A percentile compares a stretch with the other conserved stretches of the same genome.
Conservation (phyloP, 352 stramenopile genomes). For the Phytopythium montanum region DNA sequence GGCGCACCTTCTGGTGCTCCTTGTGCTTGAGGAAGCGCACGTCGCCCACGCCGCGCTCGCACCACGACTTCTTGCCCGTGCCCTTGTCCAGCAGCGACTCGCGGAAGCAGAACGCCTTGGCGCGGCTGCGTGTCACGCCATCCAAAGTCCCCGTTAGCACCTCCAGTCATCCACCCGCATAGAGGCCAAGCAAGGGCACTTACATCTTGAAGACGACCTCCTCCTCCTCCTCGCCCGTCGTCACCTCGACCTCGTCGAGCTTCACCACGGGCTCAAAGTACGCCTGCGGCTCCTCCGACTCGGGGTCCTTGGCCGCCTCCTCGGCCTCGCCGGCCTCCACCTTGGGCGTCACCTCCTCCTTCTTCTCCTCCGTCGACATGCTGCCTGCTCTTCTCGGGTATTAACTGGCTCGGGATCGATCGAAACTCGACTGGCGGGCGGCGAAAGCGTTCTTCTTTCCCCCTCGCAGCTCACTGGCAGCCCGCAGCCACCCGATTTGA, state of each 20-base stretch:
- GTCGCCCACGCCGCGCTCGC: constrained; percentile 95
- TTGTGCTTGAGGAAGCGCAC: constrained; percentile 97
- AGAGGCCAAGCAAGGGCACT: constrained; percentile 8
- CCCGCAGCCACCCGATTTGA: constrained; percentile 16
- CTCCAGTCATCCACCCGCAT: background rate
- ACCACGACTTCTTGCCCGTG: constrained; percentile 97
- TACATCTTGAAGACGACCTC: constrained; percentile 92
- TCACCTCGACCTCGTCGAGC: constrained; percentile 94
- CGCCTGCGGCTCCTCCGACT: constrained; percentile 81
- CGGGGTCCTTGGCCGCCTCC: constrained; percentile 49
- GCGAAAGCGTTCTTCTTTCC: background rate
- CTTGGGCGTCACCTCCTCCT: constrained; percentile 66
- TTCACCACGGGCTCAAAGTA: constrained; percentile 89
- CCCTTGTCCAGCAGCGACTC: constrained; percentile 98
- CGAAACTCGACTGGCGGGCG: constrained; percentile 10
- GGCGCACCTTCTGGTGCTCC: constrained; percentile 91
- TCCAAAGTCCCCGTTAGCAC: constrained; percentile 2
- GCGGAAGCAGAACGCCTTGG: constrained; percentile 97
- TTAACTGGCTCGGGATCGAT: background rate
- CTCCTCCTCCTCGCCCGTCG: constrained; percentile 97
- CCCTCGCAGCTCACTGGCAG: constrained; percentile 22
- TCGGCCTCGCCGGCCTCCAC: constrained; percentile 50
- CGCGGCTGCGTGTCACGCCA: constrained; percentile 50
- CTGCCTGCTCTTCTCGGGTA: no score
- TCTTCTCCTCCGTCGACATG: constrained; percentile 65